Evolutionary conservation across 1,284 basidiomycete species (phyloP).

Genomic region (Lignosus rhinocerotis): DNA sequence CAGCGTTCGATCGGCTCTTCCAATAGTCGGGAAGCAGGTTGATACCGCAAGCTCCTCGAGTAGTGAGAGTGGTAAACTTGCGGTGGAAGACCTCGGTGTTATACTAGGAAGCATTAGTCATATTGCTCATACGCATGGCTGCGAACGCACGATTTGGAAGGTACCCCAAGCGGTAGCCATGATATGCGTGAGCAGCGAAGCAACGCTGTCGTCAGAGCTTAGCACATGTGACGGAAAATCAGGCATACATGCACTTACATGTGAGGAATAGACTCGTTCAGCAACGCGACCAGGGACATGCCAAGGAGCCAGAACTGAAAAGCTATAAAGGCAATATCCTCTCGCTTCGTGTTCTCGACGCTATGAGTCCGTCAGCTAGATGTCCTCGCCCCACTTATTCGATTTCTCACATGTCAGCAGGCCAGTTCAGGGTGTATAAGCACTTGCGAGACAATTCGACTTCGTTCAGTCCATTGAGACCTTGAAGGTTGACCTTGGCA

Average conservation of each 20-base stretch:
- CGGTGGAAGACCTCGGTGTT: constrained; percentile 56
- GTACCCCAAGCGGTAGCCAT: constrained; percentile 71
- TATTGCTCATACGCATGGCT: not conserved
- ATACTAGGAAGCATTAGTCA: constrained; percentile 7
- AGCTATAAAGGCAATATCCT: constrained; percentile 73
- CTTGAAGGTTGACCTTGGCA: constrained; percentile 38
- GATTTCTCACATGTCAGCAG: constrained; percentile 54
- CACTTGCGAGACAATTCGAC: constrained; percentile 48
- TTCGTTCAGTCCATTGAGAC: constrained; percentile 43
- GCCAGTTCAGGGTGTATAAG: constrained; percentile 64
- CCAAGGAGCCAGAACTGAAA: constrained; percentile 82
- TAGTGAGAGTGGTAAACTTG: constrained; percentile 57
- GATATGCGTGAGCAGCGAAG: constrained; percentile 70
- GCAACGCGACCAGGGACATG: constrained; percentile 74
- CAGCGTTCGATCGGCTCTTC: constrained; percentile 52
- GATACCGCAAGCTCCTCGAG: constrained; percentile 61
- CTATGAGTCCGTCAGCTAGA: constrained; percentile 35
- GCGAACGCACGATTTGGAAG: constrained; percentile 51
- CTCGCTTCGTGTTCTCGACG: constrained; percentile 69
- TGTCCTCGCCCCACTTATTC: not conserved
- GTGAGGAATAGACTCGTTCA: constrained; percentile 83
- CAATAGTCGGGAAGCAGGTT: constrained; percentile 63
- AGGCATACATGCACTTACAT: constrained; percentile 41
- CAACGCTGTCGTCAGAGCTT: constrained; percentile 39
- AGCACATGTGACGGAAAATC: not conserved